These are phyloP conservation scores for Brassica cretica DNA, from an alignment of 345 rosid genomes.

Conservation along the genomic window DNA sequence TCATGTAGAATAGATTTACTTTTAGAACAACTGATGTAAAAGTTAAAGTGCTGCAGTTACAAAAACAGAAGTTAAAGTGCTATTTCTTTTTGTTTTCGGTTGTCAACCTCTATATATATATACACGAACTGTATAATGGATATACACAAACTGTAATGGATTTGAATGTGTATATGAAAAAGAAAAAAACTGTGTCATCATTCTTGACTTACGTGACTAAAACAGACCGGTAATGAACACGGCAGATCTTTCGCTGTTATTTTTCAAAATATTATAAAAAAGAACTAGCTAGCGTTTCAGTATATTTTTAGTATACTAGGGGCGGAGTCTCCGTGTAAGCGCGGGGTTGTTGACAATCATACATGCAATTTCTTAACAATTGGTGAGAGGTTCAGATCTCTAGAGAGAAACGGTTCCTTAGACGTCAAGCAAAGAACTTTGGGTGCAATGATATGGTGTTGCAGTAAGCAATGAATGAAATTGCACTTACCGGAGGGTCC, in stretches of 20 bases:
- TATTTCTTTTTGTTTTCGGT: neutral
- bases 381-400: too few species aligned
- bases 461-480: too few species aligned
- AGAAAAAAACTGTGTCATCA: neutral
- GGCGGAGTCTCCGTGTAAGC: too few species aligned
- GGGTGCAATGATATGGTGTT: too few species aligned
- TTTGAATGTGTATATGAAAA: neutral
- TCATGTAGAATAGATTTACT: constrained; percentile 1
- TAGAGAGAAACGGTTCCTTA: too few species aligned
- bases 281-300: too few species aligned
- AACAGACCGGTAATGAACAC: neutral
- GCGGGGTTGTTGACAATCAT: too few species aligned
- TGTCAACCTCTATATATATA: neutral
- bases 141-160: neutral
- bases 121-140: neutral
- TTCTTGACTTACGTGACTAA: neutral
- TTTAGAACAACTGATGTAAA: constrained; percentile 4
- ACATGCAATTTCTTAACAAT: too few species aligned
- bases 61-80: neutral
- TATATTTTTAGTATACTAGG: too few species aligned
- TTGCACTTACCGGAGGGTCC: too few species aligned
- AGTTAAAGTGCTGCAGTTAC: neutral
- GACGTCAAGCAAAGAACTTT: too few species aligned
- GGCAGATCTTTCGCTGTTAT: neutral
- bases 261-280: neutral